Conservation (phyloP, 345 rosid genomes). For the Eucalyptus cloeziana region DNA sequence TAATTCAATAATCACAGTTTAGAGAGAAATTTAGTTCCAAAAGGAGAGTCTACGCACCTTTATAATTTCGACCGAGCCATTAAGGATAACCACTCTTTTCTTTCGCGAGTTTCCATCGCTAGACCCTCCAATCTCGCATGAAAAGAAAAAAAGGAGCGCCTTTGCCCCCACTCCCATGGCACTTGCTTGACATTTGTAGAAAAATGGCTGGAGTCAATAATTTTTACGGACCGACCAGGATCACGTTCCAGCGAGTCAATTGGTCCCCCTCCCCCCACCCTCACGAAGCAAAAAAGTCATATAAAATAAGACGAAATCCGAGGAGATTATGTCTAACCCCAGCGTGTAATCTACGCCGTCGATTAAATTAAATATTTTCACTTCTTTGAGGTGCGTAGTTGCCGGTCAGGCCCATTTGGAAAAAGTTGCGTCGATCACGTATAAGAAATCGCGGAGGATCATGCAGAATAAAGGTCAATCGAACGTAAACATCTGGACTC, state of each 20-base stretch:
- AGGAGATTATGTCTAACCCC: neutral
- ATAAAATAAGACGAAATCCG: neutral
- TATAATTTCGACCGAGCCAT: neutral
- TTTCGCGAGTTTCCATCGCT: neutral
- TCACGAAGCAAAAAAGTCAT: neutral
- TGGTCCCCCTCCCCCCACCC: neutral
- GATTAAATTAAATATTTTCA: neutral
- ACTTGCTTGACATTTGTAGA: neutral
- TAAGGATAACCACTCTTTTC: neutral
- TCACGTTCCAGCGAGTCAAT: neutral
- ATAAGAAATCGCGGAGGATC: neutral
- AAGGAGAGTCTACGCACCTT: neutral
- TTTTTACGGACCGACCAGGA: neutral
- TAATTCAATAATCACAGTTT: neutral
- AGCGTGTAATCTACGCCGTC: neutral
- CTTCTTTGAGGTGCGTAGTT: neutral
- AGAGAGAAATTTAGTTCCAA: neutral
- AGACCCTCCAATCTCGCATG: neutral
- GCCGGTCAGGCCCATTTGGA: neutral
- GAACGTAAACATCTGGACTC: neutral
- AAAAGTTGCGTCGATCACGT: neutral
- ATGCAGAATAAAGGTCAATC: neutral
- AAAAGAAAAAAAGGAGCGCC: neutral
- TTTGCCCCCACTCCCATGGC: neutral
- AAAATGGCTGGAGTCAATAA: neutral